A percentile compares a stretch with the other conserved stretches of the same genome.
phyloP scores from a whole-genome alignment of 176 grass and related monocot species.

The Oryza officinalis region DNA sequence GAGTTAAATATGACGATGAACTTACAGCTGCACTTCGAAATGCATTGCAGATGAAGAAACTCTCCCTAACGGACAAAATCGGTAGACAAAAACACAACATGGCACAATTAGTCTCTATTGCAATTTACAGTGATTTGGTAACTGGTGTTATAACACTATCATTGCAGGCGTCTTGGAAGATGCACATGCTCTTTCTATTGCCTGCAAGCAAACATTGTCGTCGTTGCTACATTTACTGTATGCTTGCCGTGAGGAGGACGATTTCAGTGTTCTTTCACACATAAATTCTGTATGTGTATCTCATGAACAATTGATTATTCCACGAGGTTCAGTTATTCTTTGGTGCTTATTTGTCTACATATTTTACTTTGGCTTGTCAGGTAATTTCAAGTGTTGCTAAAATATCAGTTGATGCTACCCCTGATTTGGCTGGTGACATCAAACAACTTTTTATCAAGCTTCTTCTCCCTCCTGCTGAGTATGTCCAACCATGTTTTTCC shows the following conservation, averaged over 20 bases:
- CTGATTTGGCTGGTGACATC: conserved; percentile 59
- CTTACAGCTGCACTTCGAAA: conserved; percentile 67
- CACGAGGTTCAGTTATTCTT: conserved; percentile 1
- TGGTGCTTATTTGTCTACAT: conserved; percentile 18
- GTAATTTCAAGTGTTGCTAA: conserved; percentile 59
- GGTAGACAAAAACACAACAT: conserved; percentile 44
- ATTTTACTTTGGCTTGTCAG: conserved; percentile 41
- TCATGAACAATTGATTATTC: conserved; percentile 7
- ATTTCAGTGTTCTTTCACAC: conserved; percentile 84
- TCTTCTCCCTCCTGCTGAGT: conserved; percentile 75
- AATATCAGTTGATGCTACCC: conserved; percentile 65
- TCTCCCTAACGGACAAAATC: conserved; percentile 78
- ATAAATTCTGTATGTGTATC: conserved; percentile 59
- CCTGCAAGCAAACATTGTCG: conserved; percentile 66
- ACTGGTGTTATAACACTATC: conserved; percentile 15
- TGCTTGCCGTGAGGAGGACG: conserved; percentile 54
- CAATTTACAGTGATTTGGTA: conserved; percentile 10
- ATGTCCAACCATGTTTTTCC: conserved; percentile 32
- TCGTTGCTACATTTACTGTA: conserved; percentile 68
- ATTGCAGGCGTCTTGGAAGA: conserved; percentile 82
- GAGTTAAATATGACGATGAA: conserved; percentile 80
- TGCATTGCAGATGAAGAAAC: conserved; percentile 61
- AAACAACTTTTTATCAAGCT: conserved; percentile 78
- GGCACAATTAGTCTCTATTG: conserved; percentile 1
- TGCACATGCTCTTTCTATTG: conserved; percentile 64